A percentile compares a stretch with the other conserved stretches of the same genome.
Evolutionary conservation across 257 asterid genomes (phyloP).

Genomic region (Mentha longifolia): DNA sequence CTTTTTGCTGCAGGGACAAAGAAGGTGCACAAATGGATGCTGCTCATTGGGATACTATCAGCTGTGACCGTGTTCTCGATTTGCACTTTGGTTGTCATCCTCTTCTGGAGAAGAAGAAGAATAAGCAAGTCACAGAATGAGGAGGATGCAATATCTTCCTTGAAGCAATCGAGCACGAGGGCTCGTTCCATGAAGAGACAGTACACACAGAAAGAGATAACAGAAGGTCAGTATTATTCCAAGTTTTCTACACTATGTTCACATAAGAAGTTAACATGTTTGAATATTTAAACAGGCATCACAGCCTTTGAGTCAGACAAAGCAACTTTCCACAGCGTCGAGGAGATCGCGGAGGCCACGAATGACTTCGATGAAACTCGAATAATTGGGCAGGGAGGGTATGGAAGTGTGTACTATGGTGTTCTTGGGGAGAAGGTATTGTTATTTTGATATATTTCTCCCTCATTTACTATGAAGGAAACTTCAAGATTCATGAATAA

Average conservation of each 20-base stretch:
- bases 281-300: conserved; percentile 42
- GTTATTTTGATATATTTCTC: too few relatives aligned
- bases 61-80: conserved; percentile 55
- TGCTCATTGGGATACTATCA: conserved; percentile 52
- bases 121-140: conserved; percentile 17
- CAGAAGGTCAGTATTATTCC: conserved; percentile 52
- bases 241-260: not conserved
- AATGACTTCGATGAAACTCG: conserved; percentile 62
- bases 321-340: conserved; percentile 60
- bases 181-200: conserved; percentile 51
- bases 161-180: conserved; percentile 45
- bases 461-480: not conserved
- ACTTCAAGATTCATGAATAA: not conserved
- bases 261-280: not conserved
- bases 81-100: conserved; percentile 52
- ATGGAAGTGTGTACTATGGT: conserved; percentile 80
- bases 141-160: conserved; percentile 46
- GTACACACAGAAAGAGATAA: conserved; percentile 37
- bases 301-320: conserved; percentile 73
- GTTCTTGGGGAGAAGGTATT: conserved; percentile 60
- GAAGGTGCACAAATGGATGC: conserved; percentile 52
- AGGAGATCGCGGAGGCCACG: conserved; percentile 79
- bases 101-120: conserved; percentile 45
- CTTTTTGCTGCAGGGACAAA: conserved; percentile 22
- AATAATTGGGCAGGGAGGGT: conserved; percentile 81